Base-by-base conservation (phyloP, 2,329 filamentous ascomycete genomes). In the Elsinoe australis region DNA sequence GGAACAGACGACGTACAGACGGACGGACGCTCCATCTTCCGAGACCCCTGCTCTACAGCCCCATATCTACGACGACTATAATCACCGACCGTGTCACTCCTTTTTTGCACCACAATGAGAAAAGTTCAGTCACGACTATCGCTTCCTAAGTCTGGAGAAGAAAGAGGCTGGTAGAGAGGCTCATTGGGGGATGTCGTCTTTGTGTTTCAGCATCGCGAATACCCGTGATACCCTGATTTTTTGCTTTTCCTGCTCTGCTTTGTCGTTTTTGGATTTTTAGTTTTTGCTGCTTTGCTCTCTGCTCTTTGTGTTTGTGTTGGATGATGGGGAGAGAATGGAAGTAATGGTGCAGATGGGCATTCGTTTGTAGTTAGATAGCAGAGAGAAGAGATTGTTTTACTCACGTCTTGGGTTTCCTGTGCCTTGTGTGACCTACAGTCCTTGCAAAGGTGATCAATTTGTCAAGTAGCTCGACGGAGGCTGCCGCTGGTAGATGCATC, bases 141-240 rank as follows among this genome's bases (percentile, higher is more conserved):
- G 26, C 6, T 29, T 7, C 26, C 26, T 12, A 44, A 24, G 28
- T 32, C 39, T 44, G 39, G 26, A 28, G 22, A n/a, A 15, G 24
- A 24, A 44, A 41, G 26, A 41, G 10, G 36, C 36, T 44, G 39
- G 24, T 24, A 32, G 24, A 31, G 39, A 44, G 26, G 39, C 24
- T 26, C 14, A 44, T 29, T 7, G 7, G 26, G 39, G 39, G 24
- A 44, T 18, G 39, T 44, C 39, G 39, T 44, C 39, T 26, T 44
- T 44, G 39, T 49, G 47, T 47, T 47, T 39, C 32, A 36, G 32
- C 44, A 42, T 47, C 41, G 35, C 41, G 35, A 38, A 47, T 48
- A 35, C 42, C 29, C 34, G 39, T 51, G 44, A 32, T 46, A 47
- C 42, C 36, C 26, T 51, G 44, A 46, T 36, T 51, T 46, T 47